These are phyloP conservation scores for Panaeolus papilionaceus DNA, from an alignment of 768 basidiomycete genomes.

Conservation along the genomic window DNA sequence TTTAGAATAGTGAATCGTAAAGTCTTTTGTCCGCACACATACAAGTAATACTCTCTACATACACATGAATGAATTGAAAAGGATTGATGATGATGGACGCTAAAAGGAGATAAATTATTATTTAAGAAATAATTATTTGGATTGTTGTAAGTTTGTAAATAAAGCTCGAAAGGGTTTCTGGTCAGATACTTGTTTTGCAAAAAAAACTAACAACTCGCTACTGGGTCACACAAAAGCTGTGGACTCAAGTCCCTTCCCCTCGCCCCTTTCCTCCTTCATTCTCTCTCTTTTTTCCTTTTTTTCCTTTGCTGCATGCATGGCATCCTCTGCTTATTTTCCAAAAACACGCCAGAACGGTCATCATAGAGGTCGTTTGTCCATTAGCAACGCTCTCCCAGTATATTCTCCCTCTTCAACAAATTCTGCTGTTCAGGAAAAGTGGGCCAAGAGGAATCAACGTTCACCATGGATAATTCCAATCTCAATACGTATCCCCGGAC, in stretches of 20 bases:
- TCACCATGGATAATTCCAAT: slow-evolving; percentile 65
- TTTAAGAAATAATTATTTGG: not conserved
- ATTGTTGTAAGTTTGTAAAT: not conserved
- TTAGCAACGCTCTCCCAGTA: slow-evolving; percentile 39
- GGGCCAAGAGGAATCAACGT: slow-evolving; percentile 45
- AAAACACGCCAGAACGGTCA: slow-evolving; percentile 52
- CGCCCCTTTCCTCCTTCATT: slow-evolving; percentile 11
- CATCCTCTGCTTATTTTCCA: slow-evolving; percentile 55
- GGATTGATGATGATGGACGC: not conserved
- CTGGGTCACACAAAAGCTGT: slow-evolving; percentile 8
- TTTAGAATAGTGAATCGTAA: no score
- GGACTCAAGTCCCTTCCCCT: slow-evolving; percentile 12
- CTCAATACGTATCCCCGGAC: slow-evolving; percentile 64
- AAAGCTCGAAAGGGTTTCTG: not conserved
- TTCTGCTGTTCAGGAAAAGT: slow-evolving; percentile 70
- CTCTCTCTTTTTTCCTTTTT: slow-evolving; percentile 11
- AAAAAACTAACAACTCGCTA: not conserved
- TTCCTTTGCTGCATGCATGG: slow-evolving; percentile 32
- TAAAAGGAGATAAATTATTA: not conserved
- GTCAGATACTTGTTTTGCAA: slow-evolving; percentile 12
- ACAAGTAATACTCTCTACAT: no score
- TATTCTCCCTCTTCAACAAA: slow-evolving; percentile 41
- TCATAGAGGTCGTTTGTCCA: slow-evolving; percentile 39
- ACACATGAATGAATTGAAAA: no score
- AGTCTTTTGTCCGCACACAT: no score